Conservation (phyloP, 805 yeast species). For the Kodamaea jinghongensis region DNA sequence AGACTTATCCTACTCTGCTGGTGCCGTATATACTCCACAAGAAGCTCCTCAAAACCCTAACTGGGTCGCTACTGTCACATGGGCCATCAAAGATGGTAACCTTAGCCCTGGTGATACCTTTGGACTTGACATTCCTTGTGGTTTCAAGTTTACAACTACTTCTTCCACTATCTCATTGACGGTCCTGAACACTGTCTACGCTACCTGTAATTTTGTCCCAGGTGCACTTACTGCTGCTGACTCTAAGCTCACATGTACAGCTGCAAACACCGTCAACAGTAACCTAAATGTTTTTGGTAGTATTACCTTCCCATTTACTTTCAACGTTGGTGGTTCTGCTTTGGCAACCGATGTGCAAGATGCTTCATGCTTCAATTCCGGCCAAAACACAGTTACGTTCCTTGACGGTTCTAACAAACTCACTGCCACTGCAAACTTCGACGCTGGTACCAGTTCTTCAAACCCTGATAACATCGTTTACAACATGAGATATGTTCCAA, state of each 20-base stretch:
- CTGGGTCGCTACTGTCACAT: slow-evolving; percentile 20
- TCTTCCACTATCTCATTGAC: slow-evolving; percentile 11
- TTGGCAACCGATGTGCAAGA: slow-evolving; percentile 9
- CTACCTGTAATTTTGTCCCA: slow-evolving; percentile 10
- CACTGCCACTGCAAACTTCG: slow-evolving; percentile 12
- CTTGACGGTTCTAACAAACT: slow-evolving; percentile 16
- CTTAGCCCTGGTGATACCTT: slow-evolving; percentile 27
- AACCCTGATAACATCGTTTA: background rate
- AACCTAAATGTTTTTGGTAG: slow-evolving; percentile 18
- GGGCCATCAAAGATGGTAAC: slow-evolving; percentile 18
- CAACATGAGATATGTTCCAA: slow-evolving; percentile 12
- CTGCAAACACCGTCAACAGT: slow-evolving; percentile 12
- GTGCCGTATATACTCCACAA: slow-evolving; percentile 7
- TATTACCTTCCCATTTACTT: slow-evolving; percentile 13
- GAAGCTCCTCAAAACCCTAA: slow-evolving; percentile 7
- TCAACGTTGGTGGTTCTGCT: slow-evolving; percentile 19
- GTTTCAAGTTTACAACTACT: slow-evolving; percentile 19
- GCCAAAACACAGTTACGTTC: slow-evolving; percentile 16
- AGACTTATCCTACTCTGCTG: slow-evolving; percentile 11
- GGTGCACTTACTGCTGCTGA: slow-evolving; percentile 10
- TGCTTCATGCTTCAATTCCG: slow-evolving; percentile 9
- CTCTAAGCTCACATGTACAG: slow-evolving; percentile 19
- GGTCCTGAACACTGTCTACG: slow-evolving; percentile 8
- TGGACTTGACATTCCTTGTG: slow-evolving; percentile 25
- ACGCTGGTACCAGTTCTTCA: slow-evolving; percentile 2